Percentiles rank a stretch among this genome's conserved stretches.
phyloP scores from a whole-genome alignment of 352 stramenopile species.

The Phytophthora kernoviae region DNA sequence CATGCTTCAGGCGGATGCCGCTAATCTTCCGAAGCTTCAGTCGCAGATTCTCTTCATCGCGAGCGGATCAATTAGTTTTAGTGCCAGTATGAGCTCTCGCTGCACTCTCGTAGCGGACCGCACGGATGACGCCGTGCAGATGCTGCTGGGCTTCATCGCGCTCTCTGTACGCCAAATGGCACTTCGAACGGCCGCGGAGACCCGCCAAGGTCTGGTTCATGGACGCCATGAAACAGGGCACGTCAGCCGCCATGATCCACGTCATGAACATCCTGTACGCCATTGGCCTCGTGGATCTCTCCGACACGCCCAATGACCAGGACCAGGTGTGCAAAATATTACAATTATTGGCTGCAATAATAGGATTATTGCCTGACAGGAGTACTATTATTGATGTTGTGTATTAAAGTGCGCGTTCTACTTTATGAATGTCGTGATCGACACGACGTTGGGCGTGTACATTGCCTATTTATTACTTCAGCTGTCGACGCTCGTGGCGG shows the following conservation, averaged over 20 bases:
- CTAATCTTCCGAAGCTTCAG: conserved; percentile 4
- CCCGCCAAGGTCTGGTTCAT: conserved; percentile 80
- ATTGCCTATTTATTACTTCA: conserved; percentile 81
- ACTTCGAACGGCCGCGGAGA: conserved; percentile 67
- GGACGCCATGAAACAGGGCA: conserved; percentile 85
- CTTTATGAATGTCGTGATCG: conserved; percentile 88
- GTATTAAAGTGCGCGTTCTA: conserved; percentile 90
- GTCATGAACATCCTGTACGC: conserved; percentile 81
- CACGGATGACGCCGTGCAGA: conserved; percentile 77
- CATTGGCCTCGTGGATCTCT: conserved; percentile 72
- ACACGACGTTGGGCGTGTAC: conserved; percentile 83
- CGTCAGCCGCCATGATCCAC: conserved; percentile 78
- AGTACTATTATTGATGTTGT: background rate
- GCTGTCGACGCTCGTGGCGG: conserved; percentile 57
- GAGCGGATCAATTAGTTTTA: background rate
- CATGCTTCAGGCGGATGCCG: too few species aligned
- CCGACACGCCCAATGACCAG: conserved; percentile 47
- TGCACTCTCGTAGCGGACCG: conserved; percentile 76
- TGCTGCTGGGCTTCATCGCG: conserved; percentile 75
- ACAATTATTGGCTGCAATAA: background rate
- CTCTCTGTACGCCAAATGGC: conserved; percentile 80
- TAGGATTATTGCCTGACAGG: background rate
- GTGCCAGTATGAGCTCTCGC: conserved; percentile 48
- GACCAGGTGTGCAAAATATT: conserved; percentile 53
- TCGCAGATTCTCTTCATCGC: conserved; percentile 28